phyloP scores from a whole-genome alignment of 306 rosid species.

The Corylus heterophylla region DNA sequence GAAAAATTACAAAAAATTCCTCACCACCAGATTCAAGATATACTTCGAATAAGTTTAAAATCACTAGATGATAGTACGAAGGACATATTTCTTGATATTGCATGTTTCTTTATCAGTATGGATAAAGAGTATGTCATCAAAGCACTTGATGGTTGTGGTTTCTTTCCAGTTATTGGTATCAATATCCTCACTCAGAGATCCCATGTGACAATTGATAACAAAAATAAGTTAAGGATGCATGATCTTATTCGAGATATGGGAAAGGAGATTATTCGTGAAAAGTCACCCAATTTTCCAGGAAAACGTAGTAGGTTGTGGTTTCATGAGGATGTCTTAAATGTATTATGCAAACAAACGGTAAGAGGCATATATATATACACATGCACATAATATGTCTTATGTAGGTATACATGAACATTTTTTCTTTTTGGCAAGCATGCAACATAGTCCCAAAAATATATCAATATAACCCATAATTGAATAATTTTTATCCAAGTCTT shows the following conservation, averaged over 20 bases:
- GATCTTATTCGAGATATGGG: conserved; percentile 47
- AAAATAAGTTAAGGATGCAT: conserved; percentile 26
- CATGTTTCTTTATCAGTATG: conserved; percentile 42
- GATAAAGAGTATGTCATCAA: conserved; percentile 10
- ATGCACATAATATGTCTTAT: neutral
- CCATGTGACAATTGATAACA: conserved; percentile 18
- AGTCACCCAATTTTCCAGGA: conserved; percentile 6
- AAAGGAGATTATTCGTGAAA: conserved; percentile 30
- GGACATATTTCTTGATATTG: conserved; percentile 44
- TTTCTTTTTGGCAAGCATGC: neutral
- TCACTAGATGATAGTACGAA: conserved; percentile 10
- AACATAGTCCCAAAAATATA: neutral
- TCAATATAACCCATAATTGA: neutral
- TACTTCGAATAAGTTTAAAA: conserved; percentile 29
- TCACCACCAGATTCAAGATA: conserved; percentile 26
- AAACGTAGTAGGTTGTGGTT: conserved; percentile 28
- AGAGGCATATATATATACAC: neutral
- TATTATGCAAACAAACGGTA: neutral
- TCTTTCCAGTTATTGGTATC: conserved; percentile 34
- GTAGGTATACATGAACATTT: neutral
- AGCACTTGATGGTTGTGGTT: conserved; percentile 34
- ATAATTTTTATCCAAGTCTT: too few relatives aligned
- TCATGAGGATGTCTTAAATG: neutral
- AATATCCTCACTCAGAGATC: conserved; percentile 25
- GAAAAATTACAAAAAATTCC: conserved; percentile 34